Evolutionary conservation across 2,329 filamentous ascomycete species (phyloP), one percentile per base, ranked within the genome.

Genomic region (Fusarium domesticum): DNA sequence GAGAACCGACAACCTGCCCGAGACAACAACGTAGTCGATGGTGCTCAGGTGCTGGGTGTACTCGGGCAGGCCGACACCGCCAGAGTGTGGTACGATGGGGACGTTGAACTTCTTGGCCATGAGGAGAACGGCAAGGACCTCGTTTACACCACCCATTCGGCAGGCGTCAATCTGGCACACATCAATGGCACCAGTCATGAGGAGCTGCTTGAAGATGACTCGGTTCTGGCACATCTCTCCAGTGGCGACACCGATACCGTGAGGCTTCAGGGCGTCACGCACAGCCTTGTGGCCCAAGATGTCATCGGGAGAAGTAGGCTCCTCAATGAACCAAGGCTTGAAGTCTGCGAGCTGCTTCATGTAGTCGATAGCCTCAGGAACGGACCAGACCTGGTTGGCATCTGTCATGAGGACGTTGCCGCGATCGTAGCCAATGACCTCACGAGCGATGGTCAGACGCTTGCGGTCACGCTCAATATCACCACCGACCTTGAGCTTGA

Each of bases 171-270:
- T 87, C 69, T 96, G 90, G 65, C 89, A 89, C 16, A 95, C 82
- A 61, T 93, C 89, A 58, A 95, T 88, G 48, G 89, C 88, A 39
- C 85, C 85, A 3, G 81, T 75, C 64, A 84, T 80, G 39, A 96
- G 78, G 48, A 95, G 80, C 70, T 96, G 90, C 77, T 95, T 96
- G 80, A 95, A 95, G 60, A 95, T 81, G 54, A 95, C 87, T 31
- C 90, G 83, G 74, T 95, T 96, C 73, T 95, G 90, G 72, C 89
- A 93, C 89, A 95, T 95, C 72, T 96, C 90, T 51, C 90, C 90
- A 0, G 90, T 95, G 6, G 90, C 90, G 5, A 95, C 90, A 46
- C 88, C 88, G 58, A 96, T 89, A 45, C 80, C 80, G 62, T 82
- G 74, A 0, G 86, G 83, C 58, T 78, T 77, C 10, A 96, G 81